Conservation (phyloP, 176 grass and related monocot genomes). For the Hsuehochloa calcarea region DNA sequence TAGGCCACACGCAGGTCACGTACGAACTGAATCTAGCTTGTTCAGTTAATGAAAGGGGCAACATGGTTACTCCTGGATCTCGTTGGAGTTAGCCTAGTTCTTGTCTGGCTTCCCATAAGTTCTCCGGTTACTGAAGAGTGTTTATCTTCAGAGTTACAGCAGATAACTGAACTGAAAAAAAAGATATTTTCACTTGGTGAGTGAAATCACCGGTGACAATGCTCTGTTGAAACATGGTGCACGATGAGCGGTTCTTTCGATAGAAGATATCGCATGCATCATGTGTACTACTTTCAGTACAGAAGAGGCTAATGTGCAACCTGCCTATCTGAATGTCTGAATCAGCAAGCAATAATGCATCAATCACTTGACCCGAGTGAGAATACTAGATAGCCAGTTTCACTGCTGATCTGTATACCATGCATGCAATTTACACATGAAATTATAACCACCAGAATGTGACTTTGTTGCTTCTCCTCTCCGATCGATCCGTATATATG, state of each 20-base stretch:
- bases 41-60: not conserved
- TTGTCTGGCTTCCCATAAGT: not conserved
- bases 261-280: not conserved
- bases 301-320: not conserved
- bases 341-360: not conserved
- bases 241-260: not conserved
- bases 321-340: not conserved
- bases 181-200: not conserved
- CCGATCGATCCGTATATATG: not conserved
- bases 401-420: not conserved
- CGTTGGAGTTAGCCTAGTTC: not conserved
- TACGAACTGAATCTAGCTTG: not conserved
- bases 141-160: not conserved
- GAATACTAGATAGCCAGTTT: not conserved
- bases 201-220: not conserved
- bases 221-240: not conserved
- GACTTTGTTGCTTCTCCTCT: not conserved
- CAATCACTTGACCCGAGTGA: not conserved
- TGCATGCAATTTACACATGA: not conserved
- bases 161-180: not conserved
- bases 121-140: not conserved
- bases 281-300: not conserved
- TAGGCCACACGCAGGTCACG: not conserved
- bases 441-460: not conserved
- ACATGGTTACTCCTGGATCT: not conserved